Evolutionary conservation across 2,329 filamentous ascomycete genomes (phyloP).

Genomic region (Pseudogymnoascus sp.): DNA sequence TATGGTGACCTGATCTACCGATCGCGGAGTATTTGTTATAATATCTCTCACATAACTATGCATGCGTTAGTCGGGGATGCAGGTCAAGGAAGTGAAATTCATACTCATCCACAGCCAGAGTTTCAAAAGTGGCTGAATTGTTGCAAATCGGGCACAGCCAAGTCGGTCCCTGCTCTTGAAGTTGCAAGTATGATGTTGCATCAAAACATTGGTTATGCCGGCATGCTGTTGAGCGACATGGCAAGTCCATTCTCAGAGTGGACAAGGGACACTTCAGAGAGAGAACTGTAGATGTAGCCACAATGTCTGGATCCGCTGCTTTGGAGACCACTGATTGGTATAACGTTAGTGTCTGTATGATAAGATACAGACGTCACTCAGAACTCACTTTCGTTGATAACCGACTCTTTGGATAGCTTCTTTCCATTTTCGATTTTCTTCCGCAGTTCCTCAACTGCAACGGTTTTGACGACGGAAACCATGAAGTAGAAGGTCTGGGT

Average conservation of each 20-base stretch:
- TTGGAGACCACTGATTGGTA: conserved; percentile 62
- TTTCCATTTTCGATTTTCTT: conserved; percentile 56
- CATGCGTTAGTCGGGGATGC: not conserved
- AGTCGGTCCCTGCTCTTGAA: conserved; percentile 93
- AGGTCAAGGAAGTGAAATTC: conserved; percentile 26
- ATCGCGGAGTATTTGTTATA: conserved; percentile 61
- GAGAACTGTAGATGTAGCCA: conserved; percentile 79
- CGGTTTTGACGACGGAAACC: conserved; percentile 67
- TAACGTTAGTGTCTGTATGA: not conserved
- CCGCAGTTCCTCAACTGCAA: conserved; percentile 65
- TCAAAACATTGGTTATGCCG: conserved; percentile 94
- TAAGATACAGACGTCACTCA: not conserved
- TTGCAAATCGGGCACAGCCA: conserved; percentile 96
- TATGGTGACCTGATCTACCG: conserved; percentile 78
- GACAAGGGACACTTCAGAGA: conserved; percentile 90
- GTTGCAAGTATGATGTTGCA: conserved; percentile 79
- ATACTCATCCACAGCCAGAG: conserved; percentile 79
- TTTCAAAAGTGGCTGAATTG: conserved; percentile 72
- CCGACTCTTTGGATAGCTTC: conserved; percentile 71
- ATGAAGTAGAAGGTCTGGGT: conserved; percentile 64
- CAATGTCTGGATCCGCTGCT: conserved; percentile 80
- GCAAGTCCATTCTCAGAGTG: conserved; percentile 71
- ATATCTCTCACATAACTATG: conserved; percentile 83
- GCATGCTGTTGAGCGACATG: conserved; percentile 73
- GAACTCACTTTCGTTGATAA: conserved; percentile 72